Percentiles rank a stretch among this genome's conserved stretches.
Conservation (phyloP, 2,329 filamentous ascomycete genomes). For the Claviceps africana region DNA sequence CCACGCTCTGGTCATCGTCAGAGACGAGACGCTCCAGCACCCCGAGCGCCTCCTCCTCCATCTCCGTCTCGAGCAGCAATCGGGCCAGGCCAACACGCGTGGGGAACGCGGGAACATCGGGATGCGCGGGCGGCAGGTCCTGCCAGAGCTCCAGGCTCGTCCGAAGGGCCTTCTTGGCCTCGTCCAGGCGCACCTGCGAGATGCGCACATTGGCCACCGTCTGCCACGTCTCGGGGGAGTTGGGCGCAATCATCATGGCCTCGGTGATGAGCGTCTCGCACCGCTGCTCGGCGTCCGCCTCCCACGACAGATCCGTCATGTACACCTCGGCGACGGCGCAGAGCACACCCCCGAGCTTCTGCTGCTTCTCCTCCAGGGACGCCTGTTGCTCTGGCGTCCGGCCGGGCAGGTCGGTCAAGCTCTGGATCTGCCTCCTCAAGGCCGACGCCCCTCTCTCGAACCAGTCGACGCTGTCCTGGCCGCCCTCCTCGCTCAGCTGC, state of each 20-base stretch:
- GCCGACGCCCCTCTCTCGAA: conserved; percentile 58
- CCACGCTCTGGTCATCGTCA: conserved; percentile 88
- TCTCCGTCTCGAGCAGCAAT: conserved; percentile 76
- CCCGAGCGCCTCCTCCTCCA: conserved; percentile 72
- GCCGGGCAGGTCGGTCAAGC: conserved; percentile 34
- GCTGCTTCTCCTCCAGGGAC: conserved; percentile 52
- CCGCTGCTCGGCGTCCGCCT: conserved; percentile 73
- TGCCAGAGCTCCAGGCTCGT: conserved; percentile 76
- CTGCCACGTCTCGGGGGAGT: conserved; percentile 79
- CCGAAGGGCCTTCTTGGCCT: conserved; percentile 65
- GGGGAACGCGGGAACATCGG: conserved; percentile 69
- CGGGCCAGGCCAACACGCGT: conserved; percentile 71
- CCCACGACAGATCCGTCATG: conserved; percentile 95
- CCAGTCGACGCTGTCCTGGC: conserved; percentile 51
- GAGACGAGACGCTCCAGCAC: conserved; percentile 71
- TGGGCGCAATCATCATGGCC: conserved; percentile 71
- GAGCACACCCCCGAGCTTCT: conserved; percentile 76
- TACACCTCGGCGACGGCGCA: conserved; percentile 94
- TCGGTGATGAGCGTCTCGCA: conserved; percentile 87
- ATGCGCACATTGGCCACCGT: conserved; percentile 89
- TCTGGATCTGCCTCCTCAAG: conserved; percentile 57
- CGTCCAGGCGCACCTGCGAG: conserved; percentile 65
- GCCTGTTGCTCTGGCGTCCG: conserved; percentile 26
- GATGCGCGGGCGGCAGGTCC: conserved; percentile 57
- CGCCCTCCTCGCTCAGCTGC: conserved; percentile 65